These are phyloP conservation scores for Tuber borchii DNA, from an alignment of 495 filamentous ascomycete genomes.

Conservation along the genomic window DNA sequence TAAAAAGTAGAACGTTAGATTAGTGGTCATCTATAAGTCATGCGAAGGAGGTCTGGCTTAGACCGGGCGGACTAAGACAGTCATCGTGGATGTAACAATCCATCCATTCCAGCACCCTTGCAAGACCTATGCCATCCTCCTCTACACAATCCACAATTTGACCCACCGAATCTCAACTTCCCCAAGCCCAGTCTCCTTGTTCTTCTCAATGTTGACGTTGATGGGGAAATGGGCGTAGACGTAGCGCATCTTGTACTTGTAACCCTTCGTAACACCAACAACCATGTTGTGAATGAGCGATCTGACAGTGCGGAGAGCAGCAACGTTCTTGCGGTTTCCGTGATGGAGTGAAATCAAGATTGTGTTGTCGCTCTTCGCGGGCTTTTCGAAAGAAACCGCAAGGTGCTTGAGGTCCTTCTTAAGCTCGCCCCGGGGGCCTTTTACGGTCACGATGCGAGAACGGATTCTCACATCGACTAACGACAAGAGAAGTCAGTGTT, in stretches of 20 bases:
- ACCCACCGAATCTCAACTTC: conserved; percentile 97
- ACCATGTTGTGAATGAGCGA: conserved; percentile 97
- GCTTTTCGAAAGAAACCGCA: conserved; percentile 82
- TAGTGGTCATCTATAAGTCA: not conserved
- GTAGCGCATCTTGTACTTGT: conserved; percentile 99
- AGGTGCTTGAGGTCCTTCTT: conserved; percentile 92
- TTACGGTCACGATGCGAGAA: conserved; percentile 88
- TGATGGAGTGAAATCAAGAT: conserved; percentile 98
- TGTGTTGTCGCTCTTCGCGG: conserved; percentile 58
- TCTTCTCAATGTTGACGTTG: conserved; percentile 99
- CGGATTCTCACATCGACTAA: conserved; percentile 93
- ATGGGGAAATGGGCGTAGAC: conserved; percentile 99
- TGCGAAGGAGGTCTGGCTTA: not conserved
- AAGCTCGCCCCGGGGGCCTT: conserved; percentile 92
- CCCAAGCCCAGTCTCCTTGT: conserved; percentile 73
- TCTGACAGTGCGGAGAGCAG: conserved; percentile 94
- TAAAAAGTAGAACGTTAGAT: conserved; percentile 44
- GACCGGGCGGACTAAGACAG: not conserved
- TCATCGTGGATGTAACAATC: conserved; percentile 7
- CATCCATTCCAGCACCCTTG: conserved; percentile 7
- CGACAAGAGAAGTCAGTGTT: conserved; percentile 44
- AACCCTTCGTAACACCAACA: conserved; percentile 94
- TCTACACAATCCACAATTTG: conserved; percentile 7
- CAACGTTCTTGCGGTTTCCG: conserved; percentile 92
- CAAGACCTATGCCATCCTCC: not conserved